These are phyloP conservation scores for Pseudonitzschia pungens DNA, from an alignment of 108 stramenopile genomes.

Conservation along the genomic window DNA sequence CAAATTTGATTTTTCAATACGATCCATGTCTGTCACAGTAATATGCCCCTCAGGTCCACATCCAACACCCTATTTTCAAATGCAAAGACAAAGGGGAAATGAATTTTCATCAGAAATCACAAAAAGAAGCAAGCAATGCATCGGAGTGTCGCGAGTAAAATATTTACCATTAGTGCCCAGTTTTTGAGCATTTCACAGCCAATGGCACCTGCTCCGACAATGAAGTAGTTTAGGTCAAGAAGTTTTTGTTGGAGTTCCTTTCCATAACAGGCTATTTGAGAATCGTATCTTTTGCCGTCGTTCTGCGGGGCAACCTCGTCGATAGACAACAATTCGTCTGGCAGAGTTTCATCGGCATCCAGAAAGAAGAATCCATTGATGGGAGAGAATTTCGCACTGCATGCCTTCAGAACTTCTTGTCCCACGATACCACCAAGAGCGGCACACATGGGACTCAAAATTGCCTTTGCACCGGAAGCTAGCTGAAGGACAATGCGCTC, in stretches of 20 bases:
- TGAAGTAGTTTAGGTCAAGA: constrained; percentile 80
- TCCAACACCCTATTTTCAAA: constrained; percentile 66
- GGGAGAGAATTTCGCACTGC: constrained; percentile 97
- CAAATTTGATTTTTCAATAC: constrained; percentile 97
- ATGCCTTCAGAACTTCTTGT: constrained; percentile 99
- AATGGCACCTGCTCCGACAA: constrained; percentile 99
- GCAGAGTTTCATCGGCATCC: constrained; percentile 94
- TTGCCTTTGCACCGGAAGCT: constrained; percentile 79
- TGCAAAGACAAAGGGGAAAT: background rate
- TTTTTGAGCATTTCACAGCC: constrained; percentile 99
- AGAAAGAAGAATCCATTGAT: constrained; percentile 96
- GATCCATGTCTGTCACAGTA: constrained; percentile 98
- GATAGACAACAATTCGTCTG: constrained; percentile 69
- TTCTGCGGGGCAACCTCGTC: constrained; percentile 65
- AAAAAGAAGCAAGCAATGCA: background rate
- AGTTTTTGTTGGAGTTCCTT: constrained; percentile 76
- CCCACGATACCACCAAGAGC: constrained; percentile 97
- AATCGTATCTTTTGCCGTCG: constrained; percentile 68
- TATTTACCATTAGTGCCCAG: constrained; percentile 92
- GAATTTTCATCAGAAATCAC: background rate
- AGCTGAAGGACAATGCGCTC: constrained; percentile 73
- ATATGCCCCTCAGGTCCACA: constrained; percentile 81
- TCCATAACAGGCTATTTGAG: constrained; percentile 84
- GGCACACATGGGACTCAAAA: constrained; percentile 95
- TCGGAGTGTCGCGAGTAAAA: background rate